Percentiles rank a stretch among this genome's conserved stretches.
Evolutionary conservation across 805 yeast genomes (phyloP).

Genomic region (Kazachstania kunashirensis): DNA sequence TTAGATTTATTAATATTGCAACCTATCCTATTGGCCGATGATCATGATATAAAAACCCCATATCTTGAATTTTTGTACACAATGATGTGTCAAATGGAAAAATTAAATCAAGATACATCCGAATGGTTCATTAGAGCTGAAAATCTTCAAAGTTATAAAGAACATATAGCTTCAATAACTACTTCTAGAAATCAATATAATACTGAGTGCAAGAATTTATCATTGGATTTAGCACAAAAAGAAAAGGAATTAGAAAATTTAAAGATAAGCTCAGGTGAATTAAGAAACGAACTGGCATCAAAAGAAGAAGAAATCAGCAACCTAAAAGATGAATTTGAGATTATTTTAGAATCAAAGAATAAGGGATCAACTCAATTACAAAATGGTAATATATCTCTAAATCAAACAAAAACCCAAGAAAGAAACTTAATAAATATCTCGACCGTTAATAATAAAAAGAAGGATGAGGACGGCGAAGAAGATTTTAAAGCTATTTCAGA

Average conservation of each 20-base stretch:
- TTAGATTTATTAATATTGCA: slow-evolving; percentile 68
- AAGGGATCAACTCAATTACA: slow-evolving; percentile 1
- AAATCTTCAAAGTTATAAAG: background rate
- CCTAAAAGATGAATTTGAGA: slow-evolving; percentile 1
- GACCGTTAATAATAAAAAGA: background rate
- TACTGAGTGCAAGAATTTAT: background rate
- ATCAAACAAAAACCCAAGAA: background rate
- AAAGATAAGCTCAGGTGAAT: background rate
- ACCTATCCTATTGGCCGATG: slow-evolving; percentile 83
- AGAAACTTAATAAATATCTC: background rate
- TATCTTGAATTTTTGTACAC: slow-evolving; percentile 82
- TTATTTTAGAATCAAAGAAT: background rate
- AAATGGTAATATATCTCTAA: background rate
- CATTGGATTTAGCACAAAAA: slow-evolving; percentile 1
- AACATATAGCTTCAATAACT: slow-evolving; percentile 1
- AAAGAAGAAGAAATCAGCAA: slow-evolving; percentile 1
- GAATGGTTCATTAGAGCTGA: slow-evolving; percentile 20
- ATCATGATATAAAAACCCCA: slow-evolving; percentile 74
- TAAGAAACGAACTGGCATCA: background rate
- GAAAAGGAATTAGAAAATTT: background rate
- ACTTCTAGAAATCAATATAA: slow-evolving; percentile 1
- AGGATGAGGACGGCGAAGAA: background rate
- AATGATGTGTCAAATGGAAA: slow-evolving; percentile 50
- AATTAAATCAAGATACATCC: slow-evolving; percentile 36
- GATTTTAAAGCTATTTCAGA: background rate